These are phyloP conservation scores for Corinectria fuckeliana DNA, from an alignment of 2,329 filamentous ascomycete species.

Conservation along the genomic window DNA sequence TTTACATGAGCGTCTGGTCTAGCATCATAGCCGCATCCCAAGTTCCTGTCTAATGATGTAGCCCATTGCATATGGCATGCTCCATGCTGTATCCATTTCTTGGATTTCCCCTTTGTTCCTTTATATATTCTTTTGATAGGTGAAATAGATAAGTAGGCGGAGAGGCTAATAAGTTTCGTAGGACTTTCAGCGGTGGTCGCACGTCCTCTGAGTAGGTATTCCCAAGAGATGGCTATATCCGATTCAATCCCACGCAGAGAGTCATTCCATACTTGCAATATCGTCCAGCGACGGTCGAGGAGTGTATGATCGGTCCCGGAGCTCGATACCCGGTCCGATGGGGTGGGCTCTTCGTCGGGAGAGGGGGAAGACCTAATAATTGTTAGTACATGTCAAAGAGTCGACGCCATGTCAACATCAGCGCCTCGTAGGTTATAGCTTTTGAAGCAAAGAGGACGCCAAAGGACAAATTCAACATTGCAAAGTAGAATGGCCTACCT, in stretches of 20 bases:
- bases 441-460: not conserved
- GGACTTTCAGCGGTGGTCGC: not conserved
- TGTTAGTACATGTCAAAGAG: slow-evolving; percentile 17
- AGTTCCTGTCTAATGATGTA: slow-evolving; percentile 35
- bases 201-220: not conserved
- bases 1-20: slow-evolving; percentile 29
- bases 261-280: slow-evolving; percentile 71
- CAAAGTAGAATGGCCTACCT: slow-evolving; percentile 62
- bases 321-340: slow-evolving; percentile 83
- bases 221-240: not conserved
- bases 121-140: slow-evolving; percentile 11
- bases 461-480: not conserved
- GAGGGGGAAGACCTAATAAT: slow-evolving; percentile 60
- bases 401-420: not conserved
- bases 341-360: slow-evolving; percentile 68
- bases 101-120: not conserved
- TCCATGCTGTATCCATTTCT: slow-evolving; percentile 27
- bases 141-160: not conserved
- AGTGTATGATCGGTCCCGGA: slow-evolving; percentile 68
- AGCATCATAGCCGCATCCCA: slow-evolving; percentile 22
- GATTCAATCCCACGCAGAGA: not conserved
- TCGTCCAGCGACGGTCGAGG: slow-evolving; percentile 66
- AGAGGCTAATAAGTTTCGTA: not conserved
- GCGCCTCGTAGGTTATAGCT: no score
- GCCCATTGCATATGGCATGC: slow-evolving; percentile 30